phyloP scores from a whole-genome alignment of 495 filamentous ascomycete species.

The Tuber melanosporum region DNA sequence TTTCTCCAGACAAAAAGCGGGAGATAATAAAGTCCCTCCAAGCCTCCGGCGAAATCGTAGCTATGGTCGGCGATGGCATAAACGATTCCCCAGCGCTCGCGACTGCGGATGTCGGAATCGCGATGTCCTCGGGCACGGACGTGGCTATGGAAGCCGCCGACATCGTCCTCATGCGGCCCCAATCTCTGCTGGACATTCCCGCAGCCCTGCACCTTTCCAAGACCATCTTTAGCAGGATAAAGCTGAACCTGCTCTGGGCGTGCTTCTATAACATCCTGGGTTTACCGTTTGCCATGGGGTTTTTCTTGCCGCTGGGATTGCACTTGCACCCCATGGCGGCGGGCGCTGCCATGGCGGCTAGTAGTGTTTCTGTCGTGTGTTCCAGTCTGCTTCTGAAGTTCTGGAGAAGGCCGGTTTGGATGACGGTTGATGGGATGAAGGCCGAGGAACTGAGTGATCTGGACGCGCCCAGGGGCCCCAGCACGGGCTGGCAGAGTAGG shows the following conservation, averaged over 20 bases:
- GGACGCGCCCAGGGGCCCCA: not conserved
- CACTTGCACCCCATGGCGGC: conserved; percentile 92
- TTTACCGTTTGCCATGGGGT: conserved; percentile 91
- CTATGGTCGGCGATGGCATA: conserved; percentile 98
- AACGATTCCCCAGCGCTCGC: conserved; percentile 96
- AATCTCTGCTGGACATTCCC: conserved; percentile 85
- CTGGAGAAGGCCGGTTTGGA: conserved; percentile 84
- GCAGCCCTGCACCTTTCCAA: conserved; percentile 74
- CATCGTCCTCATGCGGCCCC: conserved; percentile 87
- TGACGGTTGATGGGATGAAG: conserved; percentile 65
- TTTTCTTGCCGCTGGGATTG: conserved; percentile 81
- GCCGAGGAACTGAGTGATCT: conserved; percentile 43
- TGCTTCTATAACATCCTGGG: conserved; percentile 89
- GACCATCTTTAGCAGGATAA: conserved; percentile 86
- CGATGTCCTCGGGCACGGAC: conserved; percentile 85
- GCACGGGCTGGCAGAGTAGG: not conserved
- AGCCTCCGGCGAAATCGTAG: conserved; percentile 63
- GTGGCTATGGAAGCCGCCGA: conserved; percentile 97
- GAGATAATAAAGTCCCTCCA: conserved; percentile 73
- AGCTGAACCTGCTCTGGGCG: conserved; percentile 85
- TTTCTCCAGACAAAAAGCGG: conserved; percentile 82
- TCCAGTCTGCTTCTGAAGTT: conserved; percentile 77
- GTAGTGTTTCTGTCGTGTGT: conserved; percentile 80
- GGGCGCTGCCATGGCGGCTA: conserved; percentile 87
- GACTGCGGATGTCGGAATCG: conserved; percentile 86